Conservation (phyloP, 306 rosid genomes). For the Oemleria cerasiformis region DNA sequence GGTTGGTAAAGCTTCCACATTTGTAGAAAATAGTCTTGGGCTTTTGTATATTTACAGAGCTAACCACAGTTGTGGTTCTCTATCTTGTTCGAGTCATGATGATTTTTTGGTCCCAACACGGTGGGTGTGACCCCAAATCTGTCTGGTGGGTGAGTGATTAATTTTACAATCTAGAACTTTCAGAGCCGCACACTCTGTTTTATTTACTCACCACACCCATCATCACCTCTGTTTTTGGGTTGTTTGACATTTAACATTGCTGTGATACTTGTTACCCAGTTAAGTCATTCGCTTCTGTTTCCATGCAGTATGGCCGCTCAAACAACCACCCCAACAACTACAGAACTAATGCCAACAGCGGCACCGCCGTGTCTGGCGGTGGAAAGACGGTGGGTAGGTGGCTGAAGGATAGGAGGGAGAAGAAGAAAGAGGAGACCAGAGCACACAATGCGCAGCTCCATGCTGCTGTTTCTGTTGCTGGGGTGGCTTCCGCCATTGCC, state of each 20-base stretch:
- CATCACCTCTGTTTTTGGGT: conserved; percentile 3
- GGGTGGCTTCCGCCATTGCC: conserved; percentile 82
- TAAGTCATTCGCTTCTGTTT: neutral
- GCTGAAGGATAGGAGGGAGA: conserved; percentile 90
- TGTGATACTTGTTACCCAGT: neutral
- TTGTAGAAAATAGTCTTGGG: neutral
- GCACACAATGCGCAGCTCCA: conserved; percentile 89
- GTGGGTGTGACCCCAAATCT: neutral
- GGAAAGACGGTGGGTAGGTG: conserved; percentile 93
- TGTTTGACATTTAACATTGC: neutral
- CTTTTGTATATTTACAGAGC: neutral
- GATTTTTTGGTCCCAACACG: conserved; percentile 6
- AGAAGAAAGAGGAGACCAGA: conserved; percentile 83
- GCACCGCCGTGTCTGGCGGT: conserved; percentile 22
- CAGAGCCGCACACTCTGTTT: neutral
- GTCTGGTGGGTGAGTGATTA: neutral
- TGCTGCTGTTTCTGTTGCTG: conserved; percentile 84
- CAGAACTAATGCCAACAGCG: conserved; percentile 30
- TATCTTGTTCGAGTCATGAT: neutral
- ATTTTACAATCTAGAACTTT: too few species aligned
- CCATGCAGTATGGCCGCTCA: conserved; percentile 54
- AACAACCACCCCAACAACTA: conserved; percentile 35
- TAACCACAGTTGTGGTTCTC: neutral
- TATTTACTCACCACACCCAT: conserved; percentile 5
- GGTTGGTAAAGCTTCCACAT: neutral